Evolutionary conservation across 495 filamentous ascomycete genomes (phyloP), one percentile per base, ranked within the genome.

Genomic region (Ascobolus immersus): DNA sequence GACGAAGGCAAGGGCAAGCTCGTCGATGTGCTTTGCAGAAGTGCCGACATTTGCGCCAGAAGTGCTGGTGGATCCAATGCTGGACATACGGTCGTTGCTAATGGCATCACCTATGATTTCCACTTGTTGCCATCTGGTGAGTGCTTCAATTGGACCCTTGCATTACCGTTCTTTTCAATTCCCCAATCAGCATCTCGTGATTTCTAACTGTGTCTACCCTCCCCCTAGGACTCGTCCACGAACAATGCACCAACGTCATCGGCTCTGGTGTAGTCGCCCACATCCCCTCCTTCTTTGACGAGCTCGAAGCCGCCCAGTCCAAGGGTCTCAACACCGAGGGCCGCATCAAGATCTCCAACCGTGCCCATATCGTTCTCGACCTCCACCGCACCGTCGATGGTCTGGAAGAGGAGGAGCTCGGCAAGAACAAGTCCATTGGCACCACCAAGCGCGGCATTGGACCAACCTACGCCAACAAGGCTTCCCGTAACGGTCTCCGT

Each of bases 231-330:
- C 69, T 91, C 8, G 58, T 89, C 37, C 77, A 76, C 44, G 77
- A 73, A 2, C 57, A 56, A 34, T 77, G 67, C 52, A 58, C 71
- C 41, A 92, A 86, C 58, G 57, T 93, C 30, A 77, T 92, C 52
- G 80, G 80, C 33, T 72, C 73, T 37, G 78, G 78, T 34, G 72
- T 72, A 32, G 80, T 90, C 35, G 65, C 91, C 36, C 75, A 92
- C 58, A 61, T 89, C 29, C 75, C 75, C 32, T 64, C 62, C 28
- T 86, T 93, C 64, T 89, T 90, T 65, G 70, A 73, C 50, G 82
- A 93, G 55, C 60, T 91, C 36, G 61, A 62, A 32, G 61, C 61
- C 17, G 52, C 82, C 11, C 62, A 79, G 48, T 54, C 55, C 25
- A 75, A 89, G 56, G 80, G 81, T 12, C 52, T 90, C 32, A 60